phyloP scores from a whole-genome alignment of 2,329 filamentous ascomycete species.

The Tolypocladium tundrense region DNA sequence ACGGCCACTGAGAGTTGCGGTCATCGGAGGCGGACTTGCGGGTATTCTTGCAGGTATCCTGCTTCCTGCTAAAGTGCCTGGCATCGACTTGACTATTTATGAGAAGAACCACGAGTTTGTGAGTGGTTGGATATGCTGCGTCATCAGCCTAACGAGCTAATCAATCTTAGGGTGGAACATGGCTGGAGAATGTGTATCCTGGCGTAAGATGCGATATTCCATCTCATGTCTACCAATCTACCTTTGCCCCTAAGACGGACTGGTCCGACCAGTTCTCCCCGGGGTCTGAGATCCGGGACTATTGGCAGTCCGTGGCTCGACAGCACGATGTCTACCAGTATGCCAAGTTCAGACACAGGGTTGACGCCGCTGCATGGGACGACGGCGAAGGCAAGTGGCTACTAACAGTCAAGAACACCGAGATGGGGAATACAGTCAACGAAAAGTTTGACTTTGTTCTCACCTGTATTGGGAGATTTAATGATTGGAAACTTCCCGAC shows the following conservation, averaged over 20 bases:
- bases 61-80: slow-evolving; percentile 58
- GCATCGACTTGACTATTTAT: slow-evolving; percentile 53
- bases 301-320: slow-evolving; percentile 51
- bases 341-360: slow-evolving; percentile 42
- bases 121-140: slow-evolving; percentile 16
- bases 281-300: slow-evolving; percentile 55
- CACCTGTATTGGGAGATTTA: slow-evolving; percentile 55
- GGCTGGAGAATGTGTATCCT: slow-evolving; percentile 49
- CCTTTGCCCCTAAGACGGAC: slow-evolving; percentile 55
- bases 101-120: slow-evolving; percentile 61
- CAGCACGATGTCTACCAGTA: slow-evolving; percentile 56
- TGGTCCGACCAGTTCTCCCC: slow-evolving; percentile 61
- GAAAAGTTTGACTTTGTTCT: slow-evolving; percentile 51
- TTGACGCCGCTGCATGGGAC: slow-evolving; percentile 48
- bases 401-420: slow-evolving; percentile 32
- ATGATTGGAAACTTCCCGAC: slow-evolving; percentile 52
- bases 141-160: no score
- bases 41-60: slow-evolving; percentile 48
- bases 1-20: slow-evolving; percentile 20
- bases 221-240: slow-evolving; percentile 59
- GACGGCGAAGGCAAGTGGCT: slow-evolving; percentile 42
- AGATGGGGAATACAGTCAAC: slow-evolving; percentile 24
- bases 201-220: slow-evolving; percentile 60
- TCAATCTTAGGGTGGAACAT: slow-evolving; percentile 34
- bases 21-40: slow-evolving; percentile 26